Evolutionary conservation across 768 basidiomycete genomes (phyloP).

Genomic region (Suillus subalutaceus): DNA sequence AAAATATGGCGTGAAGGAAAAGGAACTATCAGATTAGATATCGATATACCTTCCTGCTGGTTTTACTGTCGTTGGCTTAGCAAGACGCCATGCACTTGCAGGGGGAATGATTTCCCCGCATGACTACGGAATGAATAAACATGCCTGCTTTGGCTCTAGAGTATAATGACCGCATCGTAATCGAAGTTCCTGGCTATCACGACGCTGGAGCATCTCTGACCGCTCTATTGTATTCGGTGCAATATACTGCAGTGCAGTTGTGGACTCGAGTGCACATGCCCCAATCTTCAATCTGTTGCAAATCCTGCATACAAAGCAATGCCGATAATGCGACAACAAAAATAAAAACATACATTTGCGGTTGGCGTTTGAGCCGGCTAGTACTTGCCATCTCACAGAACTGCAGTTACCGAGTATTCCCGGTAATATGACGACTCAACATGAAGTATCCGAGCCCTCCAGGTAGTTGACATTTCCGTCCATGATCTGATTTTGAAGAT

Average conservation of each 20-base stretch:
- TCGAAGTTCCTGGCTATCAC: not conserved
- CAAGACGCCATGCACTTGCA: not conserved
- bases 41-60: constrained; percentile 4
- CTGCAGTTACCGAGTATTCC: too few relatives aligned
- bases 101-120: not conserved
- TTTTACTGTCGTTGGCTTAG: not conserved
- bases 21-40: constrained; percentile 28
- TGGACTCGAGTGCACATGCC: not conserved
- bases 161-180: not conserved
- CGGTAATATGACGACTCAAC: not conserved
- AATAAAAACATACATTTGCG: too few relatives aligned
- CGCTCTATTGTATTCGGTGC: not conserved
- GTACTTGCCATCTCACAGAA: too few relatives aligned
- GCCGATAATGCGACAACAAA: not conserved
- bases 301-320: not conserved
- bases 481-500: not conserved
- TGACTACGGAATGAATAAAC: not conserved
- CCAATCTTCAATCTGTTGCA: not conserved
- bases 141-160: not conserved
- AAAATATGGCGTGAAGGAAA: constrained; percentile 62
- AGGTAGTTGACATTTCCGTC: not conserved
- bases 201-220: not conserved
- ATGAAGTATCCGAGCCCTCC: not conserved
- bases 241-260: not conserved
- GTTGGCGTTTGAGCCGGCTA: not conserved